Base-by-base conservation (phyloP, 768 basidiomycete genomes). In the Fomitopsis serialis region DNA sequence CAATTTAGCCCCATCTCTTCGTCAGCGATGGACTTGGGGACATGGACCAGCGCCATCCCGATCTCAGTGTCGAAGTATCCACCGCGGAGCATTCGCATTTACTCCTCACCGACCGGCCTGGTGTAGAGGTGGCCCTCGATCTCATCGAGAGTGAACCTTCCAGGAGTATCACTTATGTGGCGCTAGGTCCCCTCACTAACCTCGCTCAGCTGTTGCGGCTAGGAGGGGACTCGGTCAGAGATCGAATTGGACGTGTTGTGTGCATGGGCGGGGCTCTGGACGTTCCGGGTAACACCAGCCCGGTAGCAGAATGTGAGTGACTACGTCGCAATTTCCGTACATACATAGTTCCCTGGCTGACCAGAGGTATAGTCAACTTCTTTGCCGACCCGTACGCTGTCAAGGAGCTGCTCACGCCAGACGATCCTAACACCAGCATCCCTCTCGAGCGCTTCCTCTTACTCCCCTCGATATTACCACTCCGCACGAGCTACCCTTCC, bases 231-330 rank as follows among this genome's bases (percentile, higher is more conserved):
- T 70, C 77, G 11, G 72, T 93, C 27, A 68, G 70, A 8, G 68
- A 77, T 12, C 79, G 80, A 42, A 78, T 92, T 25, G 89, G 84
- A 4, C 78, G 84, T n/a, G 72, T 98, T 8, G 70, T 94, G 21
- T 85, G 84, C 66, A 96, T 98, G 92, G 94, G 94, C n/a, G 94
- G 92, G 13, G 88, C 92, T 2, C 66, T 98, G 22, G 92, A 95
- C 58, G 89, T 92, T 29, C 92, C 94, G 0, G 94, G 94, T 2
- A 98, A 96, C 60, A 87, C 85, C 0, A 81, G 76, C 23, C 82
- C 92, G 8, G 76, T 80, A 2, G 87, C 92, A 54, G 94, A 97
- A 68, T 96, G 93, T 90, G 69, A 68, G 82, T 23, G 23, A 23
- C 50, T 53, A 23, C 45, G 7, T 9, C 32, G 42, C n/a, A n/a